A percentile compares a stretch with the other conserved stretches of the same genome.
phyloP scores from a whole-genome alignment of 2,329 filamentous ascomycete species.

The Diaporthe citrichinensis region DNA sequence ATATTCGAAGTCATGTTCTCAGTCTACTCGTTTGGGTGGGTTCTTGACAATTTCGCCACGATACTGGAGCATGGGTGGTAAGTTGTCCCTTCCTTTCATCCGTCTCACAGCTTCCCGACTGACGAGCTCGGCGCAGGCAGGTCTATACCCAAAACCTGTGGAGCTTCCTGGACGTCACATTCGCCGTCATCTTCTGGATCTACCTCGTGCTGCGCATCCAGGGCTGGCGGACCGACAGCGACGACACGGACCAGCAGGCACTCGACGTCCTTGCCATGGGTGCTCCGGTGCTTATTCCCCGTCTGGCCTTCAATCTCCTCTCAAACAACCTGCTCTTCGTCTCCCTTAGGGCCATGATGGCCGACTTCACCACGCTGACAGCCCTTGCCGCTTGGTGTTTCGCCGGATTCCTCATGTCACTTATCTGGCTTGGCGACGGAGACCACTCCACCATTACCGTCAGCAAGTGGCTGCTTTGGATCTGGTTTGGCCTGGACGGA shows the following conservation, averaged over 20 bases:
- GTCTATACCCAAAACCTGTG: slow-evolving; percentile 91
- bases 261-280: slow-evolving; percentile 85
- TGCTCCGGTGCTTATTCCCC: slow-evolving; percentile 82
- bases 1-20: slow-evolving; percentile 76
- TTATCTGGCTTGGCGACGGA: slow-evolving; percentile 82
- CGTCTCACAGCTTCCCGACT: slow-evolving; percentile 53
- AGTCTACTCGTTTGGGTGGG: slow-evolving; percentile 84
- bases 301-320: slow-evolving; percentile 85
- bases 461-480: slow-evolving; percentile 92
- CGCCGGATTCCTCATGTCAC: slow-evolving; percentile 82
- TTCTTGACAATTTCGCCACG: slow-evolving; percentile 82
- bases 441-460: slow-evolving; percentile 76
- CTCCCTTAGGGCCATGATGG: slow-evolving; percentile 86
- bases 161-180: slow-evolving; percentile 88
- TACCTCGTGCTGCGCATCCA: slow-evolving; percentile 79
- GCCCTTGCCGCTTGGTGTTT: slow-evolving; percentile 84
- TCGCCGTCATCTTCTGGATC: slow-evolving; percentile 77
- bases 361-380: slow-evolving; percentile 84
- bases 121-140: slow-evolving; percentile 62
- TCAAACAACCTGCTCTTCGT: slow-evolving; percentile 89
- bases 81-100: slow-evolving; percentile 41
- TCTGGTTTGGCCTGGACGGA: slow-evolving; percentile 90
- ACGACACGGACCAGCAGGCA: slow-evolving; percentile 72
- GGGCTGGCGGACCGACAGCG: slow-evolving; percentile 66
- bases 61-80: slow-evolving; percentile 80